Evolutionary conservation across 176 grass and related monocot species (phyloP), one percentile per base, ranked within the genome.

Genomic region (Miscanthus lutarioriparius): DNA sequence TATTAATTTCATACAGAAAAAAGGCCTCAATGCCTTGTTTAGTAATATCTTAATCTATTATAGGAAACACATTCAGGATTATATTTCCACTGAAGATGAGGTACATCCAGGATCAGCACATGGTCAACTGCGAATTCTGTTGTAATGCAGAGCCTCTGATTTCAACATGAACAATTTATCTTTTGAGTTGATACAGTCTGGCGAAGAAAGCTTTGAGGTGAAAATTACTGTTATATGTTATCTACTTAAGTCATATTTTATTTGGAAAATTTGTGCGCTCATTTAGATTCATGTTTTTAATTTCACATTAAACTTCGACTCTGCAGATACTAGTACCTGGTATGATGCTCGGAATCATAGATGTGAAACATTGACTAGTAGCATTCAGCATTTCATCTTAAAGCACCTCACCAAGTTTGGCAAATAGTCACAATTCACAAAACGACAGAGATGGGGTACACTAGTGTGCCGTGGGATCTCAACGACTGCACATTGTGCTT

Each of bases 1-100:
- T 68, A 28, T 67, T 43, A 65, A 81, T 33, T 86, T 58, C 59
- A 27, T 6, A 66, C 37, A 16, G 72, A 30, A 73, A 32, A 72
- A 72, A n/a, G 27, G 65, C n/a, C 33, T 58, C 35, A 58, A 19
- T 79, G 30, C 3, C 28, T 78, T 83, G 56, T 59, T 90, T 90
- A 73, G 63, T 67, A 69, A 28, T 56, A 58, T 30, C 15, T 74
- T 40, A 32, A 72, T 82, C 23, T 77, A 23, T 56, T 82, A 66
- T 43, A 56, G 36, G 74, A 3, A 28, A 73, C 56, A 64, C 33
- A 73, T 45, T 73, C 51, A 82, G 41, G 45, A 78, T 66, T 40
- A 2, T 5, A 38, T 28, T 54, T 77, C 62, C 66, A 78, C 26
- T 43, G 78, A 82, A 64, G 23, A 37, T 71, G 33, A 82, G 53